Conservation (phyloP, 768 basidiomycete species). For the Tylopilus sp. region DNA sequence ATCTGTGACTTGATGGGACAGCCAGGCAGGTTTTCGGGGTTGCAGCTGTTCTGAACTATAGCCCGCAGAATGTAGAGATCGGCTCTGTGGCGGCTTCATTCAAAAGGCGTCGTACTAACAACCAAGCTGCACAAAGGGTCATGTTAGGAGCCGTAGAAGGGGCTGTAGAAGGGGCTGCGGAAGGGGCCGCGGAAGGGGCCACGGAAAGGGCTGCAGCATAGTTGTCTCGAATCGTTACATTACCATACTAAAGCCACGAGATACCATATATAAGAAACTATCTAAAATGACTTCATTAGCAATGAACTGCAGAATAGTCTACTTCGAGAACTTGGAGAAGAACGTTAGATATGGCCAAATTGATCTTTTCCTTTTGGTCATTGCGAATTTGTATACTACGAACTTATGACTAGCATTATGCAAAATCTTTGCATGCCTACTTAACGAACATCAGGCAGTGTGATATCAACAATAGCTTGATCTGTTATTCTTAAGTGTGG, state of each 20-base stretch:
- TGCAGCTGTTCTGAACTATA: not conserved
- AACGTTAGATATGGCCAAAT: not conserved
- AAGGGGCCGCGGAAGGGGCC: not conserved
- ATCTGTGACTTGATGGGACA: not conserved
- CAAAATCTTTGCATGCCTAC: not conserved
- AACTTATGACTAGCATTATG: not conserved
- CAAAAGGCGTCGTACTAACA: not conserved
- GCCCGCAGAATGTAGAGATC: not conserved
- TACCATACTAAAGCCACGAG: not conserved
- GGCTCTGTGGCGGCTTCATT: not conserved
- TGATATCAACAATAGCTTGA: not conserved
- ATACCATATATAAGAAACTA: not conserved
- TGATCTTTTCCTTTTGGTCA: no score
- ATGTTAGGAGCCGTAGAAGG: no score
- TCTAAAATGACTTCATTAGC: not conserved
- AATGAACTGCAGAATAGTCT: not conserved
- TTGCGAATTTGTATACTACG: no score
- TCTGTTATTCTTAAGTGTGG: not conserved
- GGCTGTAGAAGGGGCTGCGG: no score
- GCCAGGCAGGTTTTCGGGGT: not conserved
- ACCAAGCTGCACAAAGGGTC: no score
- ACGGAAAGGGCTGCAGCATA: not conserved
- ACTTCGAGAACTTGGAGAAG: not conserved
- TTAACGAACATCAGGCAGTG: not conserved
- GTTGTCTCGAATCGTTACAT: not conserved